phyloP scores from a whole-genome alignment of 2,329 filamentous ascomycete species.

The Neophaeococcomyces mojaviensis region DNA sequence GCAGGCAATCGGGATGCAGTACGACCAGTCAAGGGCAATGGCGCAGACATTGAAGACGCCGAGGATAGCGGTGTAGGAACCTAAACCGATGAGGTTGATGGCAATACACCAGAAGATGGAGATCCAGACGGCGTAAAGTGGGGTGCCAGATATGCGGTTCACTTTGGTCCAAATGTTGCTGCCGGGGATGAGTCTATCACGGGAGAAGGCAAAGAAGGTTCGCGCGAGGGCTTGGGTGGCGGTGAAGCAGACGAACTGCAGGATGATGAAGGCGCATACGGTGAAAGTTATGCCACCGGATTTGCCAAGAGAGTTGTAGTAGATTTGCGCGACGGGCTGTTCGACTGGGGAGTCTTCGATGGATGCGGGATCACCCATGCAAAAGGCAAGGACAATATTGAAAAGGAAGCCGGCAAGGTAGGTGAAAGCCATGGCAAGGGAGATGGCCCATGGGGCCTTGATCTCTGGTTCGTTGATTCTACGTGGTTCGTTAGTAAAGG shows the following conservation, averaged over 20 bases:
- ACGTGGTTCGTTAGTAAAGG: constrained; percentile 8
- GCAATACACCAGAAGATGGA: constrained; percentile 47
- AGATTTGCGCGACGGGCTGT: constrained; percentile 52
- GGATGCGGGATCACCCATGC: constrained; percentile 43
- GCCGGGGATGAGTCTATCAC: constrained; percentile 44
- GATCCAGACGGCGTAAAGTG: constrained; percentile 50
- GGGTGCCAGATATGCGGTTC: constrained; percentile 43
- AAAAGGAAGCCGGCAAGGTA: constrained; percentile 50
- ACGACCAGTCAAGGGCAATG: constrained; percentile 42
- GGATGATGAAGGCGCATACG: constrained; percentile 49
- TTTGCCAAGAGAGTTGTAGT: constrained; percentile 51
- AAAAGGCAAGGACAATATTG: constrained; percentile 52
- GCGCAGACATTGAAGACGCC: constrained; percentile 41
- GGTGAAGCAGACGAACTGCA: constrained; percentile 54
- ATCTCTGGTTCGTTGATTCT: constrained; percentile 42
- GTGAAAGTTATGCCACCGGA: constrained; percentile 48
- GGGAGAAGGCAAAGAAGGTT: constrained; percentile 50
- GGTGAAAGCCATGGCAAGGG: constrained; percentile 48
- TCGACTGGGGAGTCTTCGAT: constrained; percentile 41
- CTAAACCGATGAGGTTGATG: constrained; percentile 54
- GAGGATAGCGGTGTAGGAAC: constrained; percentile 43
- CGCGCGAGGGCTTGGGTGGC: constrained; percentile 48
- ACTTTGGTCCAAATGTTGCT: constrained; percentile 45
- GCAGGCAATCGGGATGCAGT: constrained; percentile 51
- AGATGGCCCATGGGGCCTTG: constrained; percentile 51